A percentile compares a stretch with the other conserved stretches of the same genome.
Conservation (phyloP, 2,329 filamentous ascomycete genomes). For the Fusarium sp. region DNA sequence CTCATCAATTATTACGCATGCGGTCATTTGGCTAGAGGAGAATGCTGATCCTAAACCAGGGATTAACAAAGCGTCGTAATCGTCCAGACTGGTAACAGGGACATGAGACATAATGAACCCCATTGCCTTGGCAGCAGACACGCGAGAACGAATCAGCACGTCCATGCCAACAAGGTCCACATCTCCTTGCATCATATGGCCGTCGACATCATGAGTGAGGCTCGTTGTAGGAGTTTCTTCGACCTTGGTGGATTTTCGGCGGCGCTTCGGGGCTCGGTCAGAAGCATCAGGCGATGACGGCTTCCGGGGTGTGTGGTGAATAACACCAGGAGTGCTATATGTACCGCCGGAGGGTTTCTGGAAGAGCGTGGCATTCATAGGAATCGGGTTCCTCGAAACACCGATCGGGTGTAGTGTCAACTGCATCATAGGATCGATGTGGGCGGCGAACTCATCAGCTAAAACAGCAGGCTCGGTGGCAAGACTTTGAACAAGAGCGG, state of each 20-base stretch:
- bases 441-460: constrained; percentile 75
- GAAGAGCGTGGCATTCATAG: constrained; percentile 90
- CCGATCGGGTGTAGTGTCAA: constrained; percentile 91
- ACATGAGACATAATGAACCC: constrained; percentile 83
- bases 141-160: constrained; percentile 85
- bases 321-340: constrained; percentile 66
- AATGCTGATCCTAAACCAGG: constrained; percentile 75
- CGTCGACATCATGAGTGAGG: constrained; percentile 95
- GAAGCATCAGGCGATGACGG: constrained; percentile 62
- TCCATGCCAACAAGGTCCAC: constrained; percentile 93
- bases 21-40: constrained; percentile 85
- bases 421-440: constrained; percentile 83
- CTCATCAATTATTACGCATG: constrained; percentile 87
- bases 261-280: constrained; percentile 75
- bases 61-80: constrained; percentile 71
- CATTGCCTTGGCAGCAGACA: constrained; percentile 86
- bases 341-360: constrained; percentile 91
- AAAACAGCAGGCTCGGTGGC: constrained; percentile 71
- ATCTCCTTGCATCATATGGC: constrained; percentile 97
- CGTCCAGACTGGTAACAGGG: constrained; percentile 68
- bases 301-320: constrained; percentile 55
- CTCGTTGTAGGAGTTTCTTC: constrained; percentile 71
- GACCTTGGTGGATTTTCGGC: constrained; percentile 84
- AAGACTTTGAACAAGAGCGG: constrained; percentile 75
- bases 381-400: constrained; percentile 86